Percentiles rank a stretch among this genome's conserved stretches.
These are phyloP conservation scores for Nigrospora oryzae DNA, from an alignment of 2,329 filamentous ascomycete genomes.

Conservation along the genomic window DNA sequence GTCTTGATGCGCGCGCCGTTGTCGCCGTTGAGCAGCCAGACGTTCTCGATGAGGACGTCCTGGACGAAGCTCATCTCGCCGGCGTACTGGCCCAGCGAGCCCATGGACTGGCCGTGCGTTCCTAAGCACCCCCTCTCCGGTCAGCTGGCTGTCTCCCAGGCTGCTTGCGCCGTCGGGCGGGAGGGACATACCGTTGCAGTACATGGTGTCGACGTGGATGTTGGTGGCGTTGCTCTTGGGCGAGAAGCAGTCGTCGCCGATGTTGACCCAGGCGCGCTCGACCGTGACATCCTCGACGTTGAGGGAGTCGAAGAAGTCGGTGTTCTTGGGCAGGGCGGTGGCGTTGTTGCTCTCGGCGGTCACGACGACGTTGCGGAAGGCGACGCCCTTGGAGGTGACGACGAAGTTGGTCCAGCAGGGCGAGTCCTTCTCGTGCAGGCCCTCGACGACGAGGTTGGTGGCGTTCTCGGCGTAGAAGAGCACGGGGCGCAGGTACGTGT, in stretches of 20 bases:
- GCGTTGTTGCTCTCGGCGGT: conserved; percentile 40
- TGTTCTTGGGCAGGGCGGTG: conserved; percentile 45
- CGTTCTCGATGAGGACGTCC: conserved; percentile 50
- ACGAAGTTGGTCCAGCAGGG: conserved; percentile 59
- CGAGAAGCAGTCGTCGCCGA: conserved; percentile 54
- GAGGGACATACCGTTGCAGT: conserved; percentile 36
- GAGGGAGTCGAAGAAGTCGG: conserved; percentile 53
- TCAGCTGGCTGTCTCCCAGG: too few species aligned
- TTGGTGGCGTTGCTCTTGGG: conserved; percentile 52
- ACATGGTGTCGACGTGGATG: conserved; percentile 49
- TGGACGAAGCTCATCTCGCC: conserved; percentile 46
- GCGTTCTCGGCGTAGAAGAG: conserved; percentile 55
- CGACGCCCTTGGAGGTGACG: conserved; percentile 45
- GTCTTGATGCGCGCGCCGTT: conserved; percentile 52
- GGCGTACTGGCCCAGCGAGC: conserved; percentile 48
- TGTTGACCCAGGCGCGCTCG: conserved; percentile 40
- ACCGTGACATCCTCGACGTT: conserved; percentile 46
- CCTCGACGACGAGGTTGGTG: conserved; percentile 46
- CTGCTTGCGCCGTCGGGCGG: too few species aligned
- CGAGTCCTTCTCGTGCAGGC: conserved; percentile 51
- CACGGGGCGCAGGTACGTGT: conserved; percentile 49
- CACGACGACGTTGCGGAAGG: conserved; percentile 44
- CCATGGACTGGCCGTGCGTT: conserved; percentile 49
- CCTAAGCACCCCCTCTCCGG: conserved; percentile 9
- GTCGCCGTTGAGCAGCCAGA: conserved; percentile 42